phyloP scores from a whole-genome alignment of 345 rosid species.

The Leavenworthia alabamica region DNA sequence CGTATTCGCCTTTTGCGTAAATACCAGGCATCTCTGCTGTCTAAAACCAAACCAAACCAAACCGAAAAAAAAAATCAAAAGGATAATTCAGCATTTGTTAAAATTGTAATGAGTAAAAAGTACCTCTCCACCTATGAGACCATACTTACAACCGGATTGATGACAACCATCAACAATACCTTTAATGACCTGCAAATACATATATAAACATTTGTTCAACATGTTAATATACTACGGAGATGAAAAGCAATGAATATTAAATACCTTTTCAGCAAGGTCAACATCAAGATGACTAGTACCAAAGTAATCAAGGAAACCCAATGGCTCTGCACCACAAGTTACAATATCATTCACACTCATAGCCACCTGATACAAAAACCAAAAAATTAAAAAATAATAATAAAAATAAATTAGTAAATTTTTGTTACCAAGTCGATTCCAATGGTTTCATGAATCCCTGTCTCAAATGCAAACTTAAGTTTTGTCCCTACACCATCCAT shows the following conservation, averaged over 20 bases:
- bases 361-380: conserved; percentile 55
- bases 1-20: conserved; percentile 78
- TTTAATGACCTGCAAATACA: conserved; percentile 50
- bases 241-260: too few relatives aligned
- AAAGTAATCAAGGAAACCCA: conserved; percentile 91
- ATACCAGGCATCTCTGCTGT: conserved; percentile 97
- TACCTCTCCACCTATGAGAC: conserved; percentile 96
- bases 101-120: too few relatives aligned
- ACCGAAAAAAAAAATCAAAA: too few relatives aligned
- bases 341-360: conserved; percentile 97
- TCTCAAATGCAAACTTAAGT: conserved; percentile 86
- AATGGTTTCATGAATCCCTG: conserved; percentile 80
- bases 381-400: background rate
- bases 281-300: conserved; percentile 90
- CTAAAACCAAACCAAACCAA: conserved; percentile 33
- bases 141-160: conserved; percentile 73
- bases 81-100: too few relatives aligned
- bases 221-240: background rate
- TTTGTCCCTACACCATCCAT: conserved; percentile 99
- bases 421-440: conserved; percentile 88
- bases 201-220: background rate
- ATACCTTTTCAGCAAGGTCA: conserved; percentile 95
- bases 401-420: background rate
- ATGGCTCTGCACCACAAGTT: conserved; percentile 91
- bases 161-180: conserved; percentile 91